Percentiles rank a stretch among this genome's conserved stretches.
phyloP scores from a whole-genome alignment of 768 basidiomycete genomes.

The Kwoniella dendrophila region DNA sequence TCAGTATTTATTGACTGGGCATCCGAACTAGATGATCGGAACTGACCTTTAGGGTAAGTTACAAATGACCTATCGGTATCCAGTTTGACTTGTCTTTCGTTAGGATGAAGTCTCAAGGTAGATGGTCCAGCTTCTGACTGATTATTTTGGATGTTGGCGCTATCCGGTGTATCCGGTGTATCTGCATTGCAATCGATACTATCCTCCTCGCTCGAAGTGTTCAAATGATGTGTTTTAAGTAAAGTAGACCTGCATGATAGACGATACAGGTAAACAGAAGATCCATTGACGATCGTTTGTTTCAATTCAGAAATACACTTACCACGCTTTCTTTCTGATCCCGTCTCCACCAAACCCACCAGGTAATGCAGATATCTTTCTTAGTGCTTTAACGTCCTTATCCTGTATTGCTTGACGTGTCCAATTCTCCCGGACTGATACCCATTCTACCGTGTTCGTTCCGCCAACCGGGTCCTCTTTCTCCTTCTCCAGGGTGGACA shows the following conservation, averaged over 20 bases:
- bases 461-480: not conserved
- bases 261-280: conserved; percentile 15
- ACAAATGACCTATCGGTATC: conserved; percentile 94
- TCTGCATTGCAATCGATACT: not conserved
- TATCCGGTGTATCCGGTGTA: not conserved
- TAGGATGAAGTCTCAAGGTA: conserved; percentile 47
- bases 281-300: too few species aligned
- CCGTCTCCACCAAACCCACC: conserved; percentile 54
- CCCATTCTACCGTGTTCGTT: conserved; percentile 17
- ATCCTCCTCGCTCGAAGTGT: not conserved
- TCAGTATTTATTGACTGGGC: not conserved
- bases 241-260: conserved; percentile 8
- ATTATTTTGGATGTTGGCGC: not conserved
- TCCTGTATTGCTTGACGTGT: conserved; percentile 42
- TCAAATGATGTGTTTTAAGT: conserved; percentile 7
- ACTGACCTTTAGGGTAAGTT: conserved; percentile 82
- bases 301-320: conserved; percentile 24
- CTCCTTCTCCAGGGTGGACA: not conserved
- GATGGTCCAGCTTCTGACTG: conserved; percentile 10
- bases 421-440: conserved; percentile 32
- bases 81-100: conserved; percentile 82
- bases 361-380: conserved; percentile 44
- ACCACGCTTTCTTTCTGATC: conserved; percentile 53
- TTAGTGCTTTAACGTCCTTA: conserved; percentile 37
- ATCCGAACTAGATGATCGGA: not conserved